These are phyloP conservation scores for Microcyclosporella mali DNA, from an alignment of 2,329 filamentous ascomycete genomes.

Conservation along the genomic window DNA sequence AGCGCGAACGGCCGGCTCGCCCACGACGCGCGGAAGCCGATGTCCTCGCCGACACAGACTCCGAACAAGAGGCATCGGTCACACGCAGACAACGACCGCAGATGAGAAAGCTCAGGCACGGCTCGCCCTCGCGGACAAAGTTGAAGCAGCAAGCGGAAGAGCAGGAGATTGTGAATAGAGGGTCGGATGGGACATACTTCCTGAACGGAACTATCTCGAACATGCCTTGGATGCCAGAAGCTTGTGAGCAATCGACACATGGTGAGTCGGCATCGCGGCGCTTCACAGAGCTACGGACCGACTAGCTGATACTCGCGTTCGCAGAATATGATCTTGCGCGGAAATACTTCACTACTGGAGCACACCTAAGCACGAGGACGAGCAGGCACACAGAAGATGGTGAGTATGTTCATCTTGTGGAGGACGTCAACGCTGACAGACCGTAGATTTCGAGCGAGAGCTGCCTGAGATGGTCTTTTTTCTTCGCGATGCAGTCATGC, in stretches of 20 bases:
- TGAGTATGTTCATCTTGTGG: conserved; percentile 8
- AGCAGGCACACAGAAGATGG: conserved; percentile 23
- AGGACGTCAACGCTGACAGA: background rate
- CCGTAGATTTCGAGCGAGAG: conserved; percentile 22
- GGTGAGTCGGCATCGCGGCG: background rate
- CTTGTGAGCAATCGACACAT: conserved; percentile 3
- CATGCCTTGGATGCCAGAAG: background rate
- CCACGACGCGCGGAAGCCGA: conserved; percentile 21
- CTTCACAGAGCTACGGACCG: background rate
- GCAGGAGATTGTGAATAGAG: conserved; percentile 25
- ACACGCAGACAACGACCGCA: conserved; percentile 9
- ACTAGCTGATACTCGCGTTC: background rate
- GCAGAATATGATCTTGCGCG: conserved; percentile 12
- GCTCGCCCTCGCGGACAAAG: conserved; percentile 14
- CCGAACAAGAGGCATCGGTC: conserved; percentile 15
- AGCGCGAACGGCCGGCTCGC: conserved; percentile 24
- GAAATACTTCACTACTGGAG: conserved; percentile 25
- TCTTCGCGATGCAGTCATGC: conserved; percentile 21
- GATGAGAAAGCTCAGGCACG: conserved; percentile 13
- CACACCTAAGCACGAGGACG: conserved; percentile 12
- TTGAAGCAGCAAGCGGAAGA: conserved; percentile 16
- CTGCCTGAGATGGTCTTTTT: conserved; percentile 18
- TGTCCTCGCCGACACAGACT: conserved; percentile 25
- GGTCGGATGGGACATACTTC: conserved; percentile 23
- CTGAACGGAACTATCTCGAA: conserved; percentile 6